A percentile compares a stretch with the other conserved stretches of the same genome.
Conservation (phyloP, 495 filamentous ascomycete species). For the Xylaria palmicola region DNA sequence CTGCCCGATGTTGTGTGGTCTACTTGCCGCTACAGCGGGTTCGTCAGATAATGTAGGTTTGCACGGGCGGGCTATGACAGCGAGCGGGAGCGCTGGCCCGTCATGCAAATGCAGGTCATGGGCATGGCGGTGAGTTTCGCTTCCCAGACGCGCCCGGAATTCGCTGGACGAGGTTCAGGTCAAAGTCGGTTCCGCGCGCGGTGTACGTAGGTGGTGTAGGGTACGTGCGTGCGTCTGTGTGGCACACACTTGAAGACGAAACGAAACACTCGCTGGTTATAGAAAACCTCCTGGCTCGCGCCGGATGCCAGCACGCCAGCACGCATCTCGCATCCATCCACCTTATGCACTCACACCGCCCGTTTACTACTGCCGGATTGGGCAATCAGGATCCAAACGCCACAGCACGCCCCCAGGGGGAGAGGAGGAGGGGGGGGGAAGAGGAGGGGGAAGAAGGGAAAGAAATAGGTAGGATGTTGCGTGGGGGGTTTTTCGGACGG, state of each 20-base stretch:
- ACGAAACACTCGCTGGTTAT: constrained; percentile 4
- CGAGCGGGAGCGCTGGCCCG: constrained; percentile 6
- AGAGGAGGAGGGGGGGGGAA: neutral
- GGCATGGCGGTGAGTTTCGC: constrained; percentile 20
- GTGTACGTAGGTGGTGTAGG: constrained; percentile 4
- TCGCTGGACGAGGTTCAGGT: neutral
- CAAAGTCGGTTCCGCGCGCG: neutral
- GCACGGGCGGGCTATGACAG: neutral
- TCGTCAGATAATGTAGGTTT: neutral
- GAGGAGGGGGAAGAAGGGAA: neutral
- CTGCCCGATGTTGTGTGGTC: constrained; percentile 3
- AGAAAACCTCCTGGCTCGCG: neutral
- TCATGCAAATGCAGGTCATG: constrained; percentile 11
- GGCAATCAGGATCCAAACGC: neutral
- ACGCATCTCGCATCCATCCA: no score
- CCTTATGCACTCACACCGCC: constrained; percentile 15
- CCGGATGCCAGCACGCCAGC: constrained; percentile 4
- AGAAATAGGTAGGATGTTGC: neutral
- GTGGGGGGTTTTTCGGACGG: neutral
- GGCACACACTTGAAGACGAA: constrained; percentile 2
- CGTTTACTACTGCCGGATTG: neutral
- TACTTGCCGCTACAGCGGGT: constrained; percentile 8
- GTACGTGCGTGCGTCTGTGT: neutral
- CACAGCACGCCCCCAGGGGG: neutral
- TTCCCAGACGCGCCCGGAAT: constrained; percentile 1